Percentiles rank a stretch among this genome's conserved stretches.
Evolutionary conservation across 805 yeast genomes (phyloP).

Genomic region (Aciculoconidium aculeatum): DNA sequence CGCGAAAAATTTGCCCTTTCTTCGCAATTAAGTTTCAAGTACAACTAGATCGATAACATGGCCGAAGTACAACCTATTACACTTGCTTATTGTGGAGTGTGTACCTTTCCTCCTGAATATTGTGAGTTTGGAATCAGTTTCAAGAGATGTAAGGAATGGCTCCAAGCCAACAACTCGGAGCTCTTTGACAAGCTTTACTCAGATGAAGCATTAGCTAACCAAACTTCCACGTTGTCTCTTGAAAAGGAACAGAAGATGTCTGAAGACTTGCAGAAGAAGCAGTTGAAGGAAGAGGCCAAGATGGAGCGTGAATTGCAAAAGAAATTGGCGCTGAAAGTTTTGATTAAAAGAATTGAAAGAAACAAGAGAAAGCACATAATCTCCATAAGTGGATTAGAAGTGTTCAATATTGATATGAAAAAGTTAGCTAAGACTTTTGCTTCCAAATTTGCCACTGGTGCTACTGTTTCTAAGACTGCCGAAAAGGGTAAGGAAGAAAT

Average conservation of each 20-base stretch:
- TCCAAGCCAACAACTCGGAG: constrained; percentile 52
- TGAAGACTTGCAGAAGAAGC: constrained; percentile 77
- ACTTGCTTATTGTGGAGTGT: constrained; percentile 68
- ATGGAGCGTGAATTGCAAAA: constrained; percentile 79
- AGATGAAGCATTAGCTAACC: constrained; percentile 50
- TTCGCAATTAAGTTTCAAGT: too few relatives aligned
- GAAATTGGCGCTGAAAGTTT: constrained; percentile 72
- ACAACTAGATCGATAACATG: too few relatives aligned
- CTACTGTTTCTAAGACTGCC: constrained; percentile 81
- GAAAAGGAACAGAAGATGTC: constrained; percentile 82
- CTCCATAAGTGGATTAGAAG: constrained; percentile 82
- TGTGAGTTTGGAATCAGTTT: constrained; percentile 86
- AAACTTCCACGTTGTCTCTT: constrained; percentile 54
- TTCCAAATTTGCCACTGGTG: constrained; percentile 92
- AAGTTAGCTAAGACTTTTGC: constrained; percentile 90
- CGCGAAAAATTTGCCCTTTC: too few relatives aligned
- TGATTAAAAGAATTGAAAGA: constrained; percentile 82
- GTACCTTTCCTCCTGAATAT: constrained; percentile 82
- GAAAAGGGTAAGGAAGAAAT: constrained; percentile 93
- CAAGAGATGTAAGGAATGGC: constrained; percentile 82
- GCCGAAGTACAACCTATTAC: constrained; percentile 24
- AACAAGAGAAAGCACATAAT: constrained; percentile 84
- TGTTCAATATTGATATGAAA: constrained; percentile 83
- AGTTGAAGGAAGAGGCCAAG: constrained; percentile 78
- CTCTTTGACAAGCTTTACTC: constrained; percentile 57